Evolutionary conservation across 805 yeast genomes (phyloP), one percentile per base, ranked within the genome.

Genomic region (Suhomyces sp.): DNA sequence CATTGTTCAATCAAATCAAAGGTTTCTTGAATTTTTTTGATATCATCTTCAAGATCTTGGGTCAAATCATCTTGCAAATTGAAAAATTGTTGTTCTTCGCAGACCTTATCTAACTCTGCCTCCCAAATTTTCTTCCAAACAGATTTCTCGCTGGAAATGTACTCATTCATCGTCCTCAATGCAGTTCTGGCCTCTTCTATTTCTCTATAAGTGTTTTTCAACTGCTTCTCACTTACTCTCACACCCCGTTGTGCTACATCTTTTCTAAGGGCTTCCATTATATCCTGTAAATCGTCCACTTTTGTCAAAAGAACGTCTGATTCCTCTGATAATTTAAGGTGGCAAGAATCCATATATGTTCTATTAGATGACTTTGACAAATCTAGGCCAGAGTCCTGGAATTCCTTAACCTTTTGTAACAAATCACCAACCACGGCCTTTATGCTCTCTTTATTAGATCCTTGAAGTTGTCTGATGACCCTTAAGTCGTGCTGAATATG

Each of bases 121-220:
- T 90, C 96, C 97, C 98, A 91, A 6, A 87, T 81, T 46, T 77
- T 77, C 53, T 86, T 85, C 96, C 98, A 88, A 20, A 77, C 79
- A 5, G 88, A 81, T 45, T 84, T 84, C 53, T 88, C 98, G 4
- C 68, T 65, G 1, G 59, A 50, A 25, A 93, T 81, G 50, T 77
- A 88, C 4, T 61, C 62, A n/a, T 73, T 69, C 72, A 88, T 74
- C 2, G 58, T 58, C 1, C 58, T 58, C 27, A 91, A 67, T 12
- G 74, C 72, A 0, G 49, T 31, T 36, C 74, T 72, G 0, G 95
- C 90, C 1, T 62, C 66, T 4, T 51, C 62, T 16, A 93, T 69
- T 42, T 90, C 95, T 45, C 77, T 77, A 6, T 71, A 53, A 2
- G 91, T 83, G 14, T 70, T 63, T 14, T 73, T 78, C 17, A 93